Evolutionary conservation across 768 basidiomycete species (phyloP), one percentile per base, ranked within the genome.

Genomic region (Gautieria morchelliformis): DNA sequence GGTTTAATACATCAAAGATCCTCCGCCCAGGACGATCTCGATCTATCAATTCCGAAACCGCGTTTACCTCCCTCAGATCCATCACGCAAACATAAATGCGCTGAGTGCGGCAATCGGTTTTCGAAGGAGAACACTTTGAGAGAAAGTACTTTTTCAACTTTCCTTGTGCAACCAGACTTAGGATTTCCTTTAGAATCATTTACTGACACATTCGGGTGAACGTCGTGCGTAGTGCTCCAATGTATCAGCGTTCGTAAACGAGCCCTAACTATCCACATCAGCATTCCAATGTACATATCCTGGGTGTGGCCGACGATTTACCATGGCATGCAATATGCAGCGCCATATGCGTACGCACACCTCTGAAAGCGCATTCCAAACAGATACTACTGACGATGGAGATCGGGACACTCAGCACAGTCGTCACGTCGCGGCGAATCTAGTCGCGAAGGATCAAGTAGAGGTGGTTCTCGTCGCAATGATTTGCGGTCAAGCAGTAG

Each of bases 261-360:
- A 35, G 6, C 33, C 5, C 11, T 35, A 6, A 11, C 33, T 35
- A n/a, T n/a, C n/a, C n/a, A n/a, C n/a, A n/a, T n/a, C n/a, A 52
- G 51, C 51, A 5, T 52, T 52, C 35, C 8, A 12, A 40, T 52
- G 51, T 19, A 20, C 30, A 7, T 19, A 52, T 11, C 30, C 51
- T 4, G 51, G 35, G 5, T 52, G 51, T 40, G 51, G 33, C 4
- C 33, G 20, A 39, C 51, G 51, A 6, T 52, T 52, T 32, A 52
- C 30, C 35, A 52, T 52, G 51, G 51, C 51, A 6, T 35, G 51
- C 37, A 52, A 52, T 24, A 52, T 52, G 51, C 51, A 52, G 51
- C 51, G 51, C 19, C 51, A 52, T 40, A 52, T 52, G 51, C 5
- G 22, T 11, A 52, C 51, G 8, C 51, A 52, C 35, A 52, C 12